A percentile compares a stretch with the other conserved stretches of the same genome.
phyloP scores from a whole-genome alignment of 306 rosid species.

The Citrullus mucosospermus region DNA sequence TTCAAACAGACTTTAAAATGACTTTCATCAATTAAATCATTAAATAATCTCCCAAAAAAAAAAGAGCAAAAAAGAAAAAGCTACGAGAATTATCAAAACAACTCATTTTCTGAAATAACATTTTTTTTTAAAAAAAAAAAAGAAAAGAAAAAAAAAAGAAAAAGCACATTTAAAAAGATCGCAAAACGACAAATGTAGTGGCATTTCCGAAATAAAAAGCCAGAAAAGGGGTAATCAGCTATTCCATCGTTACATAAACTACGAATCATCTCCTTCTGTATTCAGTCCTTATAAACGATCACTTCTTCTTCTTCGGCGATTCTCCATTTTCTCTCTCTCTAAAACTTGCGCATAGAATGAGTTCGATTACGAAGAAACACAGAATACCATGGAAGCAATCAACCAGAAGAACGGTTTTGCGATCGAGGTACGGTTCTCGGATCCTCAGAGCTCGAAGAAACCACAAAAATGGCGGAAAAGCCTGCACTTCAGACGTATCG shows the following conservation, averaged over 20 bases:
- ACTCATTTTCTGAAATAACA: background rate
- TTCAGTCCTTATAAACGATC: background rate
- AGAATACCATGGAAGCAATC: conserved; percentile 20
- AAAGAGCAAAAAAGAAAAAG: no score
- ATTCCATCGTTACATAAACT: conserved; percentile 45
- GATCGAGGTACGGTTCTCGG: conserved; percentile 14
- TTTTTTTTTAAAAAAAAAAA: no score
- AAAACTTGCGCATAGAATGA: conserved; percentile 22
- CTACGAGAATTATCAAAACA: background rate
- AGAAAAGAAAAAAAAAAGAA: no score
- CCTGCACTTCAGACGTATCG: conserved; percentile 34
- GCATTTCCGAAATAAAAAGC: conserved; percentile 34
- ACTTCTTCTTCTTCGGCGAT: background rate
- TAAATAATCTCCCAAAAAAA: background rate
- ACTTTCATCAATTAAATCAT: background rate
- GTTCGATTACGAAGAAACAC: conserved; percentile 30
- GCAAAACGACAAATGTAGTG: conserved; percentile 19
- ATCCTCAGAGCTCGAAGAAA: conserved; percentile 20
- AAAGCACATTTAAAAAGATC: background rate
- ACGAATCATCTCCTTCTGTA: background rate
- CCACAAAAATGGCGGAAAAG: conserved; percentile 18
- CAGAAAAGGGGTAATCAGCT: conserved; percentile 21
- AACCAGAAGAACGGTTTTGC: conserved; percentile 2
- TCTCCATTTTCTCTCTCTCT: background rate
- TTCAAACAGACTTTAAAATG: background rate